Evolutionary conservation across 805 yeast species (phyloP).

Genomic region (Myxozyma udenii): DNA sequence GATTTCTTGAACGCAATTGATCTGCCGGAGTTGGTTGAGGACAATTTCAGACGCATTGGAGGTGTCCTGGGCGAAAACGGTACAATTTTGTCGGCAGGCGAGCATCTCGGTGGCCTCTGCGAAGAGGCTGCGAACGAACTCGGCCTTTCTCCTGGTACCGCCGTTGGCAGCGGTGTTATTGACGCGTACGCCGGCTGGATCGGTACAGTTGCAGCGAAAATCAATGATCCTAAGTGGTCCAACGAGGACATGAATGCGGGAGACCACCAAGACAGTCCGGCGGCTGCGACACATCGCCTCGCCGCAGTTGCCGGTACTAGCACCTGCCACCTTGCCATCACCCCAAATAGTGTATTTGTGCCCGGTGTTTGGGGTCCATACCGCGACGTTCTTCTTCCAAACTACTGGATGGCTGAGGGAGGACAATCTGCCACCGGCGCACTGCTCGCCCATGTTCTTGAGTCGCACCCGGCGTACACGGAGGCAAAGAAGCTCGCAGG

Average conservation of each 20-base stretch:
- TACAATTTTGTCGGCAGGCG: slow-evolving; percentile 80
- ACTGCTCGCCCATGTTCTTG: slow-evolving; percentile 77
- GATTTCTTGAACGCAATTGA: slow-evolving; percentile 69
- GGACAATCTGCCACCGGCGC: slow-evolving; percentile 99
- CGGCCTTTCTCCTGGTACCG: slow-evolving; percentile 74
- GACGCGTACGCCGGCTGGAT: slow-evolving; percentile 99
- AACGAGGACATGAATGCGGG: slow-evolving; percentile 32
- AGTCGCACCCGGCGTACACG: slow-evolving; percentile 82
- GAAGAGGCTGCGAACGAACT: slow-evolving; percentile 69
- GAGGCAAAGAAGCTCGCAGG: slow-evolving; percentile 68
- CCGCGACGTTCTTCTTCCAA: slow-evolving; percentile 85
- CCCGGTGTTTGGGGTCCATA: slow-evolving; percentile 99
- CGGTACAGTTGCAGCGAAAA: slow-evolving; percentile 93
- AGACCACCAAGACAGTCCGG: slow-evolving; percentile 45
- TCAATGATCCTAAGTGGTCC: slow-evolving; percentile 47
- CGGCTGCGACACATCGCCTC: slow-evolving; percentile 71
- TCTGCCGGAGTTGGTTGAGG: slow-evolving; percentile 70
- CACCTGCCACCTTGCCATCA: slow-evolving; percentile 90
- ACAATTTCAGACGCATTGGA: slow-evolving; percentile 76
- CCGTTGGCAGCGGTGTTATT: slow-evolving; percentile 92
- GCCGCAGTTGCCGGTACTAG: slow-evolving; percentile 99
- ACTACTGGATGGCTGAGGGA: slow-evolving; percentile 95
- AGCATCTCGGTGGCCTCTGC: slow-evolving; percentile 71
- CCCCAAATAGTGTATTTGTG: slow-evolving; percentile 80
- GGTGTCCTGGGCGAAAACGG: slow-evolving; percentile 77